Evolutionary conservation across 106 monocot species (phyloP), one percentile per base, ranked within the genome.

Genomic region (Narthecium ossifragum): DNA sequence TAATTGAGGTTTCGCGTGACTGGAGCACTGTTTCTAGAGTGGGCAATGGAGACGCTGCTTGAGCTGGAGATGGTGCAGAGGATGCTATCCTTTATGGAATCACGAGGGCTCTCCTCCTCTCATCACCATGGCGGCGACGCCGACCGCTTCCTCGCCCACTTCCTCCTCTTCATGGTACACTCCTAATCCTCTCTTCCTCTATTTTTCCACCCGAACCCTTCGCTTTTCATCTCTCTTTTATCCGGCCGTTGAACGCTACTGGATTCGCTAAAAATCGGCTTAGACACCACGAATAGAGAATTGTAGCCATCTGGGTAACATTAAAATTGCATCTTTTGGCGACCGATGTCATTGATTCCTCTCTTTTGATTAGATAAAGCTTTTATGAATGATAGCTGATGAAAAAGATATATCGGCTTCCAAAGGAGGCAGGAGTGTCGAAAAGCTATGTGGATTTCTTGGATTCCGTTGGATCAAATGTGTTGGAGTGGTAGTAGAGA

Each of bases 101-200:
- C 66, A 10, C 59, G 46, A 39, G 79, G 76, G 23, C 78, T 88
- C 57, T 69, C 85, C 51, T 49, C 78, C 29, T 26, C 39, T n/a
- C 51, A 74, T 34, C 64, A 58, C n/a, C n/a, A n/a, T n/a, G n/a
- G n/a, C n/a, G n/a, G n/a, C 9, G 73, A 70, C 34, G 64, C 73
- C 36, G 85, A 85, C 32, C 88, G 93, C 27, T 85, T 93, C 61
- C 73, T 93, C 70, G 78, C 88, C 10, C 36, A 85, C 31, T 76
- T 93, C 62, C 61, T 88, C 46, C 81, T 85, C 37, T 85, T 93
- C 77, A 40, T 93, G 79, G 93, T 88, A 65, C 32, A 5, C 9
- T 6, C 29, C 24, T 21, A 12, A 28, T 39, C 15, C 39, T 30
- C 21, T 21, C 2, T 32, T 36, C 10, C 11, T 15, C 27, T 13